These are phyloP conservation scores for Metroxylon sagu DNA, from an alignment of 176 grass and related monocot genomes.

Conservation along the genomic window DNA sequence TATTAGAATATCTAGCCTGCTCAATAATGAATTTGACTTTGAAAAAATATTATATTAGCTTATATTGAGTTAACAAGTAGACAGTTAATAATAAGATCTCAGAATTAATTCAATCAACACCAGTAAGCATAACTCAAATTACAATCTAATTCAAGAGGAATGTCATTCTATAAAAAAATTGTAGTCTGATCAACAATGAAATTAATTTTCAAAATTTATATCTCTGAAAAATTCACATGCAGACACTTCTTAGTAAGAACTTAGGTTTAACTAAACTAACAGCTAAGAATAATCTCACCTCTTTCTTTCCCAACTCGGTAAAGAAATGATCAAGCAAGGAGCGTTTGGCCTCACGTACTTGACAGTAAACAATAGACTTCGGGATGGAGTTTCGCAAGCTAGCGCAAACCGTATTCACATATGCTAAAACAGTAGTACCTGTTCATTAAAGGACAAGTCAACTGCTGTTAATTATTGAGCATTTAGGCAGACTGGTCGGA, in stretches of 20 bases:
- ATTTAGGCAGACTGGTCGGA: no score
- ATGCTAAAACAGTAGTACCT: constrained; percentile 87
- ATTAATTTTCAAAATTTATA: no score
- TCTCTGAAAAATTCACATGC: not conserved
- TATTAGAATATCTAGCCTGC: no score
- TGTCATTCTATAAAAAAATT: no score
- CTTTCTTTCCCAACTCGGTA: constrained; percentile 88
- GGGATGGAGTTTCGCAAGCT: constrained; percentile 93
- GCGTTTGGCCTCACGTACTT: constrained; percentile 93
- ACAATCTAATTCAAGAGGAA: no score
- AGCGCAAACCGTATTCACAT: constrained; percentile 83
- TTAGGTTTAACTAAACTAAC: not conserved
- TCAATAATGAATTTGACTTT: no score
- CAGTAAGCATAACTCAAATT: no score
- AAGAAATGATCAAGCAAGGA: constrained; percentile 99
- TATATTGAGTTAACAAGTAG: no score
- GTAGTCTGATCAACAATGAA: no score
- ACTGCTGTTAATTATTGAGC: not conserved
- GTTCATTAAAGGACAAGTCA: constrained; percentile 17
- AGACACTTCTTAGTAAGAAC: not conserved
- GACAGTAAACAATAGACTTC: constrained; percentile 92
- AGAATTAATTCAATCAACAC: no score
- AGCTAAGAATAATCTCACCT: constrained; percentile 37
- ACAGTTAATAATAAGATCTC: no score
- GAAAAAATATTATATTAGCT: no score